These are phyloP conservation scores for Neoboletus subvelutipes DNA, from an alignment of 768 basidiomycete species.

Conservation along the genomic window DNA sequence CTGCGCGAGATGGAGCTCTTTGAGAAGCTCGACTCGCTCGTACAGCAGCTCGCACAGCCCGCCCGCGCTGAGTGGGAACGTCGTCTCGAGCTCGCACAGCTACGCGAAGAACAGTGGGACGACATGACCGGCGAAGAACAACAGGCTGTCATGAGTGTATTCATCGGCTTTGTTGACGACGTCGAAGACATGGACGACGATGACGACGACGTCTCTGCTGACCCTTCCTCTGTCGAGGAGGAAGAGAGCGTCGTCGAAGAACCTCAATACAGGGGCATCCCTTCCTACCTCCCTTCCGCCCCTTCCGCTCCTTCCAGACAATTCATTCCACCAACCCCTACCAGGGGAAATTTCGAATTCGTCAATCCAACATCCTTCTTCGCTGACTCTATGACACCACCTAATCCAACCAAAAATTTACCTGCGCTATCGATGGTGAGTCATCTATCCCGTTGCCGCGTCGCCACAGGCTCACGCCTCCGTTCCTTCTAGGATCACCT, in stretches of 20 bases:
- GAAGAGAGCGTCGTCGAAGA: slow-evolving; percentile 22
- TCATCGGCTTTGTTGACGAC: slow-evolving; percentile 30
- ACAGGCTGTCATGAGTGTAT: slow-evolving; percentile 30
- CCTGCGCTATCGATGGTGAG: slow-evolving; percentile 34
- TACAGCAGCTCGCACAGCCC: slow-evolving; percentile 27
- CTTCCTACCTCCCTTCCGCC: not conserved
- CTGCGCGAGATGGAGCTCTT: slow-evolving; percentile 31
- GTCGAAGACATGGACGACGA: slow-evolving; percentile 23
- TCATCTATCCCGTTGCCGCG: not conserved
- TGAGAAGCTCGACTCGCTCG: slow-evolving; percentile 23
- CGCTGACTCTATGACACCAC: slow-evolving; percentile 18
- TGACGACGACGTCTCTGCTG: slow-evolving; percentile 4
- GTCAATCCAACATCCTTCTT: slow-evolving; percentile 32
- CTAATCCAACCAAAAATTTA: slow-evolving; percentile 26
- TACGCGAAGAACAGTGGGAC: slow-evolving; percentile 32
- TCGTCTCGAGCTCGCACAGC: slow-evolving; percentile 30
- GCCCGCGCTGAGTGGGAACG: slow-evolving; percentile 36
- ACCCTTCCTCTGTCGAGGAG: slow-evolving; percentile 18
- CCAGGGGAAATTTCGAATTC: slow-evolving; percentile 24
- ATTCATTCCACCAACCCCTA: slow-evolving; percentile 20
- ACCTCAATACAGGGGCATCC: slow-evolving; percentile 4
- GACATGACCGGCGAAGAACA: slow-evolving; percentile 34
- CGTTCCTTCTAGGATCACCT: slow-evolving; percentile 25
- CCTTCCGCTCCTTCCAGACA: slow-evolving; percentile 11
- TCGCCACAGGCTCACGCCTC: slow-evolving; percentile 5